phyloP scores from a whole-genome alignment of 345 rosid species.

The Rubroshorea leprosula region DNA sequence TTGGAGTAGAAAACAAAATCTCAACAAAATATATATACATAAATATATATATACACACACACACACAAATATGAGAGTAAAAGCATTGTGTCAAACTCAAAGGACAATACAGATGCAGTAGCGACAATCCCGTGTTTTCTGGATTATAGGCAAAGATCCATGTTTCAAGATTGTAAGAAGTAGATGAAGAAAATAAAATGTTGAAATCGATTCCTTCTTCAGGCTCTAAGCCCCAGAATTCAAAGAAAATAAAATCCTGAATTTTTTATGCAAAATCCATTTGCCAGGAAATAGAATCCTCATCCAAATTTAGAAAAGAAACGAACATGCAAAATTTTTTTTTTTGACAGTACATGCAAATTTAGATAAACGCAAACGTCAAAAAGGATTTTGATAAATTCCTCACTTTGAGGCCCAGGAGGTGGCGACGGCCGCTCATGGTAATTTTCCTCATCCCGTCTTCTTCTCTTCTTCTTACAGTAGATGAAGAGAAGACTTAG shows the following conservation, averaged over 20 bases:
- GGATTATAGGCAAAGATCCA: not conserved
- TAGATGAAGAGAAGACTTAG: conserved; percentile 44
- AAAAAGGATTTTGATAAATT: not conserved
- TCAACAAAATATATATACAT: too few species aligned
- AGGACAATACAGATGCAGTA: too few species aligned
- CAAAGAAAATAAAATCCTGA: not conserved
- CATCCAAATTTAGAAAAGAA: not conserved
- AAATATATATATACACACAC: too few species aligned
- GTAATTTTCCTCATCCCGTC: conserved; percentile 14
- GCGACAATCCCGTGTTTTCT: too few species aligned
- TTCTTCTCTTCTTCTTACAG: conserved; percentile 49
- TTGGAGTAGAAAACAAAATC: not conserved
- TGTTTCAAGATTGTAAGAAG: not conserved
- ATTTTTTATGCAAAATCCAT: not conserved
- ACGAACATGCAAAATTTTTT: too few species aligned
- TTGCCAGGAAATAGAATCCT: not conserved
- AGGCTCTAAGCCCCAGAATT: not conserved
- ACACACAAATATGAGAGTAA: too few species aligned
- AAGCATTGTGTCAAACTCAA: too few species aligned
- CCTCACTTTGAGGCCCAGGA: conserved; percentile 33
- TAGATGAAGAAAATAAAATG: too few species aligned
- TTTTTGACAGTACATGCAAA: not conserved
- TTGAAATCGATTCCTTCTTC: not conserved
- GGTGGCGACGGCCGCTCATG: conserved; percentile 19
- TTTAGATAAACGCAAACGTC: not conserved